Conservation (phyloP, 1,139 yeast genomes). For the Candida glucosophila region DNA sequence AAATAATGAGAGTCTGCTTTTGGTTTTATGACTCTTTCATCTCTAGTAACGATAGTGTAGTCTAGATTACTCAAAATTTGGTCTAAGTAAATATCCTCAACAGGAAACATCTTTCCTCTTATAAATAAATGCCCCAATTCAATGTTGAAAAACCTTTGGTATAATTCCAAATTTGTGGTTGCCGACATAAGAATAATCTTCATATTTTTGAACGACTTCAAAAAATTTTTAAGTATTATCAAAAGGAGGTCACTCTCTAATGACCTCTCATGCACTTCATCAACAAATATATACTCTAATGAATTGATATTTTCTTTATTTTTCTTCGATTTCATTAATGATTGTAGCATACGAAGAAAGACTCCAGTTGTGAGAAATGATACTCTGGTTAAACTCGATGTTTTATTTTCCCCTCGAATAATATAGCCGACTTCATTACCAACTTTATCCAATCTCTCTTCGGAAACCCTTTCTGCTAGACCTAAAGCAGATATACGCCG, state of each 20-base stretch:
- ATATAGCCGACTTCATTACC: conserved; percentile 85
- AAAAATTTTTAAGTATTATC: conserved; percentile 60
- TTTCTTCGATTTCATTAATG: conserved; percentile 13
- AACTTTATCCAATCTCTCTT: conserved; percentile 59
- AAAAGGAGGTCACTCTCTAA: conserved; percentile 83
- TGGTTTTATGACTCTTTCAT: conserved; percentile 40
- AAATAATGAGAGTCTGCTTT: conserved; percentile 58
- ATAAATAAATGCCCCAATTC: conserved; percentile 59
- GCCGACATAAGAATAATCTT: conserved; percentile 89
- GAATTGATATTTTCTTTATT: conserved; percentile 30
- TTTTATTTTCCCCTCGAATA: conserved; percentile 82
- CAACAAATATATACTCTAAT: conserved; percentile 67
- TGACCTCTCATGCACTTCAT: conserved; percentile 94
- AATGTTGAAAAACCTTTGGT: conserved; percentile 51
- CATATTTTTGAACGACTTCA: conserved; percentile 39
- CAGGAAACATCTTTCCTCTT: conserved; percentile 91
- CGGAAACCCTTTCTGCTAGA: conserved; percentile 84
- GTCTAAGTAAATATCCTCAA: conserved; percentile 65
- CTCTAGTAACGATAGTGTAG: conserved; percentile 40
- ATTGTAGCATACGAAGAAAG: conserved; percentile 73
- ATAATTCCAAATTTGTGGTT: conserved; percentile 70
- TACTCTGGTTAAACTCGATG: conserved; percentile 53
- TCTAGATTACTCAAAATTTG: conserved; percentile 47
- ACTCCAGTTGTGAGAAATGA: conserved; percentile 93
- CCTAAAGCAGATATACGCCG: conserved; percentile 94